A percentile compares a stretch with the other conserved stretches of the same genome.
These are phyloP conservation scores for Kodamaea ohmeri DNA, from an alignment of 1,139 yeast genomes.

Conservation along the genomic window DNA sequence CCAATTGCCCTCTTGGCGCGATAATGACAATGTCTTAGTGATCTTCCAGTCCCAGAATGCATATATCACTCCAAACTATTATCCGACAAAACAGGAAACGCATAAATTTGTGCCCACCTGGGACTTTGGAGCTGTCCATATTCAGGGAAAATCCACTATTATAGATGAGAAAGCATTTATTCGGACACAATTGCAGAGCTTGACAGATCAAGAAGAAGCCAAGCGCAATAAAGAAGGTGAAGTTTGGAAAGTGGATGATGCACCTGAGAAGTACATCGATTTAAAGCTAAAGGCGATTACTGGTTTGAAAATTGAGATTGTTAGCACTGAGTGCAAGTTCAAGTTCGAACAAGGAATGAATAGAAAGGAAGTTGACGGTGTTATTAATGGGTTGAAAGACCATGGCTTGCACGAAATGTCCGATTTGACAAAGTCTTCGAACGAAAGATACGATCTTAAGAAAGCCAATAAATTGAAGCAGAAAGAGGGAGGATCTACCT, in stretches of 20 bases:
- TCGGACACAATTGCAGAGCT: constrained; percentile 40
- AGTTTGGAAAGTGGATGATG: constrained; percentile 58
- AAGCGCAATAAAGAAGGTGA: constrained; percentile 31
- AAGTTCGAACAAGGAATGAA: constrained; percentile 58
- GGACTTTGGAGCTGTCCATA: constrained; percentile 65
- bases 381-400: constrained; percentile 43
- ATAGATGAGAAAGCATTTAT: constrained; percentile 49
- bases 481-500: no score
- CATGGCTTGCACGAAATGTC: constrained; percentile 21
- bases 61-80: constrained; percentile 62
- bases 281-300: constrained; percentile 52
- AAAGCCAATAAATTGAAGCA: constrained; percentile 6
- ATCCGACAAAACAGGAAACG: constrained; percentile 54
- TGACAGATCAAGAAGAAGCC: constrained; percentile 51
- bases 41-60: constrained; percentile 55
- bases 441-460: constrained; percentile 11
- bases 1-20: constrained; percentile 46
- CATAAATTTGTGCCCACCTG: constrained; percentile 72
- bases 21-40: constrained; percentile 44
- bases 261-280: constrained; percentile 51
- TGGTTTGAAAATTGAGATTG: constrained; percentile 57
- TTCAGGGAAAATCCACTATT: constrained; percentile 51
- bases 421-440: constrained; percentile 12
- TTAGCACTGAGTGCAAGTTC: constrained; percentile 52
- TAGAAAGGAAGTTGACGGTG: constrained; percentile 49